These are phyloP conservation scores for Myriosclerotinia duriaeana DNA, from an alignment of 2,329 filamentous ascomycete species.

Conservation along the genomic window DNA sequence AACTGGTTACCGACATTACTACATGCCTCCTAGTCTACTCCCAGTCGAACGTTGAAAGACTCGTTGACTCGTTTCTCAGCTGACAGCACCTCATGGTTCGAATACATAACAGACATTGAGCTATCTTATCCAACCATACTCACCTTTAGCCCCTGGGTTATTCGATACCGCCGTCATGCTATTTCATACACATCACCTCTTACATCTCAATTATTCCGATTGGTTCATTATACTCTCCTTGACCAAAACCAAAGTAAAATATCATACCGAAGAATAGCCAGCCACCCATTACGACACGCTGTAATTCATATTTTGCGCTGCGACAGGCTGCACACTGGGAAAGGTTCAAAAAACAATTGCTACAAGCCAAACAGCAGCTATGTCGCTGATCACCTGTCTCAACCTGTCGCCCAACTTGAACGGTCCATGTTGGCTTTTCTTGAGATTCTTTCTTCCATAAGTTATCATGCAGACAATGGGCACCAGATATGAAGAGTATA, in stretches of 20 bases:
- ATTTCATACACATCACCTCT: background rate
- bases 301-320: slow-evolving; percentile 50
- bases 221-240: slow-evolving; percentile 37
- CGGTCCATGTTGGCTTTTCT: slow-evolving; percentile 33
- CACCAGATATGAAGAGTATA: slow-evolving; percentile 48
- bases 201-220: slow-evolving; percentile 11
- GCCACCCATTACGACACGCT: slow-evolving; percentile 46
- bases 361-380: slow-evolving; percentile 48
- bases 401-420: slow-evolving; percentile 40
- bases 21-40: background rate
- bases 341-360: slow-evolving; percentile 50
- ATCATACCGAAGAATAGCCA: slow-evolving; percentile 43
- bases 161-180: background rate
- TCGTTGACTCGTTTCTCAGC: background rate
- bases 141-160: background rate
- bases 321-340: slow-evolving; percentile 45
- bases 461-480: slow-evolving; percentile 45
- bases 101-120: background rate
- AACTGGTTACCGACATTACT: background rate
- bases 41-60: background rate
- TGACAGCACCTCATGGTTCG: background rate
- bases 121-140: background rate
- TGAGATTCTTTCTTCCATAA: slow-evolving; percentile 40
- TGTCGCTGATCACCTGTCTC: slow-evolving; percentile 44
- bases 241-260: slow-evolving; percentile 41